phyloP scores from a whole-genome alignment of 192 early-diverging fungal genomes.

The Backusella tarrabulga region DNA sequence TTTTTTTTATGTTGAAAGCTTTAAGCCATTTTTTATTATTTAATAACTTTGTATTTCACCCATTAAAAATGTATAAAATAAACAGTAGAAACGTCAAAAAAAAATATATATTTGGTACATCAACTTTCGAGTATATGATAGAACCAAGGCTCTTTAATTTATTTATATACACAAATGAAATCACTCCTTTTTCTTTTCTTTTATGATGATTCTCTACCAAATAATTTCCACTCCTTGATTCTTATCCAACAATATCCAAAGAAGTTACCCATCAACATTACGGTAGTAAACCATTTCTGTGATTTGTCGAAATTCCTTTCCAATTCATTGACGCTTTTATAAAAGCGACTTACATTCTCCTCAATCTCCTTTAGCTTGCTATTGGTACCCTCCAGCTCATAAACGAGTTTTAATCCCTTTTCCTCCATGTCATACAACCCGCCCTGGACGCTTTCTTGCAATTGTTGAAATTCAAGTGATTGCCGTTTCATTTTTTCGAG shows the following conservation, averaged over 20 bases:
- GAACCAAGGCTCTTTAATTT: neutral
- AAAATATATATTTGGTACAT: neutral
- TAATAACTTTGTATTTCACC: neutral
- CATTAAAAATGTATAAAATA: neutral
- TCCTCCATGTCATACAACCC: neutral
- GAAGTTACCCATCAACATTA: neutral
- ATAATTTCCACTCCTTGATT: neutral
- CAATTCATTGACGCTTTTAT: neutral
- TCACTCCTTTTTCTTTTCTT: neutral
- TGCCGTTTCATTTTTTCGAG: neutral
- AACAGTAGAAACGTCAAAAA: neutral
- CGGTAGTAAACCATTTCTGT: neutral
- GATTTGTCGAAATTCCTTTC: neutral
- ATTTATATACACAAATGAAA: neutral
- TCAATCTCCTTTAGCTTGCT: neutral
- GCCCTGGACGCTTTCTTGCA: neutral
- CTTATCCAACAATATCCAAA: neutral
- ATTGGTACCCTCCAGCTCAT: neutral
- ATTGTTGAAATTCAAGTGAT: constrained; percentile 4
- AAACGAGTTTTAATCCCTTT: neutral
- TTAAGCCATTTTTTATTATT: neutral
- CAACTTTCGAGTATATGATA: no score
- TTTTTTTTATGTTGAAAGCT: neutral
- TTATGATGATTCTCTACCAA: neutral
- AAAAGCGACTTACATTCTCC: neutral